A percentile compares a stretch with the other conserved stretches of the same genome.
Conservation (phyloP, 208 protist species). For the Leishmania guyanensis region DNA sequence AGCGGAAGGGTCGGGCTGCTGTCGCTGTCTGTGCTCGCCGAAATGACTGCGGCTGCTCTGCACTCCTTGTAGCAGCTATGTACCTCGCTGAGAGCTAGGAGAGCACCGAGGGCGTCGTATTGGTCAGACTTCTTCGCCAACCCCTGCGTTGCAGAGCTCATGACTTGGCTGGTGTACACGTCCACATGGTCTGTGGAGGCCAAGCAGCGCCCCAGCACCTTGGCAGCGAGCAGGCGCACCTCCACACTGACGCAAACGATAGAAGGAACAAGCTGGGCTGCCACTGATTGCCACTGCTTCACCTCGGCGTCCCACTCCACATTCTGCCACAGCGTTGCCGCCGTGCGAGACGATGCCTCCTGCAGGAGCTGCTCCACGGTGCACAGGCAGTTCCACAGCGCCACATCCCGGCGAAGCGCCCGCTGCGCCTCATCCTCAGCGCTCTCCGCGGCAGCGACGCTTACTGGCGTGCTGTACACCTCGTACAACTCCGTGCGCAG, state of each 20-base stretch:
- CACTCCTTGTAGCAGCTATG: conserved; percentile 23
- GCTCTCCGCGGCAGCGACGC: conserved; percentile 3
- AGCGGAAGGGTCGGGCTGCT: conserved; percentile 46
- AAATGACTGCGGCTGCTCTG: neutral
- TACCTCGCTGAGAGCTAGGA: conserved; percentile 34
- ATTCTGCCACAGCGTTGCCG: conserved; percentile 20
- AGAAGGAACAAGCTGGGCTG: conserved; percentile 10
- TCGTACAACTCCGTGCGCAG: conserved; percentile 26
- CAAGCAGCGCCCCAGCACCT: conserved; percentile 32
- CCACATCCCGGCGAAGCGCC: conserved; percentile 11
- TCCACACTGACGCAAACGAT: conserved; percentile 21
- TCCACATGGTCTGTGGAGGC: conserved; percentile 28
- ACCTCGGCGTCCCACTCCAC: conserved; percentile 24
- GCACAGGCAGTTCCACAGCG: conserved; percentile 29
- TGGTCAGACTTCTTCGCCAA: conserved; percentile 1
- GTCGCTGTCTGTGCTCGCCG: neutral
- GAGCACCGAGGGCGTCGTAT: conserved; percentile 22
- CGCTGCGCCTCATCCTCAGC: conserved; percentile 17
- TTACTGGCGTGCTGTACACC: conserved; percentile 4
- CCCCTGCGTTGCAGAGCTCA: conserved; percentile 18
- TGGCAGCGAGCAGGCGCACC: conserved; percentile 40
- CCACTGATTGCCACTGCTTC: conserved; percentile 16
- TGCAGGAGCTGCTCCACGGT: conserved; percentile 23
- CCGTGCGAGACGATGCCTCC: conserved; percentile 13
- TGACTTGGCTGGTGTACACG: conserved; percentile 33